Evolutionary conservation across 768 basidiomycete genomes (phyloP).

Genomic region (Naganishia antarctica): DNA sequence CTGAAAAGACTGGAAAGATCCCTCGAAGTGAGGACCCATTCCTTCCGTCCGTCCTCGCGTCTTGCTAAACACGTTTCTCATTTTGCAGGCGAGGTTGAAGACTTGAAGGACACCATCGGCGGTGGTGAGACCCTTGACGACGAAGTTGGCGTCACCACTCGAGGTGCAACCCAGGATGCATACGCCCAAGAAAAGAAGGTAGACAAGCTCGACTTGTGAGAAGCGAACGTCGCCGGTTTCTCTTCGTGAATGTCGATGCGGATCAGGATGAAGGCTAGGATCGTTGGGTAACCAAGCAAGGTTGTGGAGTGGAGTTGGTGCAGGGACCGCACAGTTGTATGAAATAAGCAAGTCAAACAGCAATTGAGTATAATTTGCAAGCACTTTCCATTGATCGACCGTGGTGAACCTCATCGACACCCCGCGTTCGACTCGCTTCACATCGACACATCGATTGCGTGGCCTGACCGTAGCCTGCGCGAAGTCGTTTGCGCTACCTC

Average conservation of each 20-base stretch:
- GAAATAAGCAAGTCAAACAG: slow-evolving; percentile 1
- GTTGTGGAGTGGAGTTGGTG: background rate
- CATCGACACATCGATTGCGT: too few relatives aligned
- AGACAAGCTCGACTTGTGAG: slow-evolving; percentile 30
- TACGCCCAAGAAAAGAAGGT: slow-evolving; percentile 39
- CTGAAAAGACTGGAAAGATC: slow-evolving; percentile 41
- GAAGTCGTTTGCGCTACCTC: too few relatives aligned
- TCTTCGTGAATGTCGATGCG: background rate
- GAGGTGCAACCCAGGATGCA: slow-evolving; percentile 40
- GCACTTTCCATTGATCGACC: background rate
- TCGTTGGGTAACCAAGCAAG: too few relatives aligned
- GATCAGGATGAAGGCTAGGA: background rate
- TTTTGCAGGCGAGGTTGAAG: slow-evolving; percentile 42
- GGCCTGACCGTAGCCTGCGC: too few relatives aligned
- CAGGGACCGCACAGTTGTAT: slow-evolving; percentile 7
- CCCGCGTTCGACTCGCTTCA: too few relatives aligned
- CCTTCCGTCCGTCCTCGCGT: background rate
- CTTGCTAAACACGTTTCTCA: background rate
- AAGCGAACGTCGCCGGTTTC: background rate
- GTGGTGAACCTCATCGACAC: too few relatives aligned
- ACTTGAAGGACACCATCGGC: slow-evolving; percentile 44
- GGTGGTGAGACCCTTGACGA: slow-evolving; percentile 44
- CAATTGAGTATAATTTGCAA: slow-evolving; percentile 17
- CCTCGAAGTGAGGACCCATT: slow-evolving; percentile 34
- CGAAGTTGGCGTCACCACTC: slow-evolving; percentile 42